Percentiles rank a stretch among this genome's conserved stretches.
These are phyloP conservation scores for Pyrenophora tritici-repentis DNA, from an alignment of 2,329 filamentous ascomycete genomes.

Conservation along the genomic window DNA sequence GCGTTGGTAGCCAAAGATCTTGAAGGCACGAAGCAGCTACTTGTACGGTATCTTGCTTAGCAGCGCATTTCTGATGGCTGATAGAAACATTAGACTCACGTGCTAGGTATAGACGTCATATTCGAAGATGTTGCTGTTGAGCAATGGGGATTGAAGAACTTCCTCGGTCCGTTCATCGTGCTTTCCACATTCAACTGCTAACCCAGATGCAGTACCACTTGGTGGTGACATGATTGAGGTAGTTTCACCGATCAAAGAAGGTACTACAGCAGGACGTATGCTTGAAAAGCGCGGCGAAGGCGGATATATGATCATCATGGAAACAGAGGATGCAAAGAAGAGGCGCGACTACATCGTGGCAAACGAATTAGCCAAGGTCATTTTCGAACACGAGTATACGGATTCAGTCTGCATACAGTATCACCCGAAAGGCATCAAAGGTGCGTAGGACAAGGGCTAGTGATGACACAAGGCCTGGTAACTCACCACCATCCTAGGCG, in stretches of 20 bases:
- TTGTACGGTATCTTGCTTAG: slow-evolving; percentile 22
- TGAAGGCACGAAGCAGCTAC: slow-evolving; percentile 27
- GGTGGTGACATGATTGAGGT: slow-evolving; percentile 53
- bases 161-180: slow-evolving; percentile 38
- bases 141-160: slow-evolving; percentile 50
- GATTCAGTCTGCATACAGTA: slow-evolving; percentile 50
- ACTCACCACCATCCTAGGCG: slow-evolving; percentile 32
- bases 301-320: slow-evolving; percentile 58
- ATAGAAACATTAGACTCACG: slow-evolving; percentile 31
- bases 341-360: slow-evolving; percentile 47
- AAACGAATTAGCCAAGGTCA: slow-evolving; percentile 44
- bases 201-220: slow-evolving; percentile 42
- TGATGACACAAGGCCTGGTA: not conserved
- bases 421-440: slow-evolving; percentile 52
- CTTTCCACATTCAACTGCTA: not conserved
- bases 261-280: slow-evolving; percentile 50
- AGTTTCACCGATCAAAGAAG: slow-evolving; percentile 45
- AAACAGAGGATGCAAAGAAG: slow-evolving; percentile 48
- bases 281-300: slow-evolving; percentile 52
- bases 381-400: slow-evolving; percentile 43
- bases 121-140: slow-evolving; percentile 47
- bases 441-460: slow-evolving; percentile 11
- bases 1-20: slow-evolving; percentile 41
- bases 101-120: slow-evolving; percentile 49
- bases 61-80: not conserved